Conservation (phyloP, 331 rosid genomes). For the Pyracantha coccinea region DNA sequence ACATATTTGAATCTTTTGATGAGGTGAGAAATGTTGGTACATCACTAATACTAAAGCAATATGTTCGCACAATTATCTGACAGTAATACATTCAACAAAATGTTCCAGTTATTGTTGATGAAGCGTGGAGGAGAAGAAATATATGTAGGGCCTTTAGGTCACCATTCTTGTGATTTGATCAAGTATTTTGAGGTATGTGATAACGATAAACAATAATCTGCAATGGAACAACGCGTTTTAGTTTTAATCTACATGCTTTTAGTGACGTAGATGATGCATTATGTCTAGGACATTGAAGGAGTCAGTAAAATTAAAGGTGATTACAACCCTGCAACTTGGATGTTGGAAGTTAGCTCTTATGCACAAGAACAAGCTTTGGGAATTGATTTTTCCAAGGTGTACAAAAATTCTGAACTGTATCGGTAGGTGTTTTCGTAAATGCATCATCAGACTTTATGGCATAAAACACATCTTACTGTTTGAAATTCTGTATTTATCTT, state of each 20-base stretch:
- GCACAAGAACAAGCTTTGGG: constrained; percentile 36
- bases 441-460: background rate
- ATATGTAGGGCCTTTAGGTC: constrained; percentile 80
- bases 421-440: constrained; percentile 11
- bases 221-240: background rate
- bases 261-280: background rate
- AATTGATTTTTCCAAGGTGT: constrained; percentile 25
- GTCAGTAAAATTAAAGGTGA: constrained; percentile 23
- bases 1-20: constrained; percentile 86
- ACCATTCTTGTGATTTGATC: constrained; percentile 48
- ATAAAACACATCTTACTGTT: background rate
- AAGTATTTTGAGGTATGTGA: constrained; percentile 62
- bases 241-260: background rate
- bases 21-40: constrained; percentile 38
- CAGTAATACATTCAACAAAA: background rate
- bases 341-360: constrained; percentile 39
- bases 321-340: constrained; percentile 50
- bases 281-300: constrained; percentile 37
- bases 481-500: background rate
- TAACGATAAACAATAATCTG: background rate
- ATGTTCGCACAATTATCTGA: constrained; percentile 4
- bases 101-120: constrained; percentile 57
- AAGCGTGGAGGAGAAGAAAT: constrained; percentile 82
- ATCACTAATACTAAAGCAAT: background rate
- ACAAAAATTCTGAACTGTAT: constrained; percentile 32